Evolutionary conservation across 1,139 yeast species (phyloP), one percentile per base, ranked within the genome.

Genomic region (Pichia sp.): DNA sequence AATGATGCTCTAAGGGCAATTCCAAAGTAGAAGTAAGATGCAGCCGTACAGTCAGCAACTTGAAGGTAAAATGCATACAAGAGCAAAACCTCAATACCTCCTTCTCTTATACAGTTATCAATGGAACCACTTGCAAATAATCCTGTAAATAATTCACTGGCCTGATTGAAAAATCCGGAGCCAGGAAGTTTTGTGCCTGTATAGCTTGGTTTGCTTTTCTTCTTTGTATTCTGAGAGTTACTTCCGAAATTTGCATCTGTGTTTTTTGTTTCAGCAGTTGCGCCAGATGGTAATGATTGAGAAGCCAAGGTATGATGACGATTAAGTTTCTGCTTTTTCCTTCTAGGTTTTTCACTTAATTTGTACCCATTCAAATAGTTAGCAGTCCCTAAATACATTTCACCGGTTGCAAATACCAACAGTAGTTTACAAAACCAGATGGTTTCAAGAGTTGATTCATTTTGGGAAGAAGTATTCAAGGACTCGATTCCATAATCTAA

Each of bases 21-120:
- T 0, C 95, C 95, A 67, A 87, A 85, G 66, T 86, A 86, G 61
- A 87, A 84, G 61, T 87, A 88, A 5, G 93, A 86, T 0, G 95
- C 89, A 8, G 86, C 84, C 0, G 93, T 86, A 64, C 93, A 85
- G 65, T 88, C 95, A 1, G 93, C 90, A 32, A 87, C 93, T 68
- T 88, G 96, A 44, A 87, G 74, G 67, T 85, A 89, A 64, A 87
- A 88, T 0, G 95, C 92, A 69, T 87, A 87, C 19, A 89, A 70
- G 32, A 88, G 69, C 73, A 87, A 72, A 1, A 86, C 90, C 67
- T 89, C 96, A n/a, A 88, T 81, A 55, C 92, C 90, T 34, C 93
- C 92, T 65, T 85, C 90, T 62, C 85, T 81, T 1, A 90, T 85
- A 54, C 84, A 80, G 62, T 84, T 85, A 65, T 85, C 92, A 47